Base-by-base conservation (phyloP, 768 basidiomycete genomes). In the Tephrocybe sp. region DNA sequence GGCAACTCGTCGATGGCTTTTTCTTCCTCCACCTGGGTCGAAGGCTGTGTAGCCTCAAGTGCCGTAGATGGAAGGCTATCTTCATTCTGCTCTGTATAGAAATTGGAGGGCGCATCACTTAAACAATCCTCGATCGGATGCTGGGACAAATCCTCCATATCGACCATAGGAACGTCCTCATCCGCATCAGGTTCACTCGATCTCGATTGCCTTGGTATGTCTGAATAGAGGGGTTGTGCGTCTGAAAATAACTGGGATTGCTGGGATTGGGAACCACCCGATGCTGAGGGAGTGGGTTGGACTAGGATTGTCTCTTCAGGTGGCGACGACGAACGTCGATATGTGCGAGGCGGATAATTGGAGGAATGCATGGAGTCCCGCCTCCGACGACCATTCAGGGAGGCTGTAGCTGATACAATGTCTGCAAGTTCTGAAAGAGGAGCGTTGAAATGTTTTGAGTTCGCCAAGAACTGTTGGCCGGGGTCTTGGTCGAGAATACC, bases 381-480 rank as follows among this genome's bases (percentile, higher is more conserved):
- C 23, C 41, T 48, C 34, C 37, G 31, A n/a, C 36, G 21, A 21
- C 22, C 27, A 6, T 24, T 25, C 16, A 42, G 41, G 8, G 41
- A 41, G 27, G 39, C 24, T 38, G 31, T 30, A 24, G 47, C 23
- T 36, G 52, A 16, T 12, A 44, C 21, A 36, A 50, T 36, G 53
- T 62, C 69, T 44, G 68, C 78, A 15, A 84, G 69, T 54, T 83
- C 77, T 24, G 79, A 77, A 39, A 87, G 65, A 45, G 86, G 86
- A 16, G 80, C 64, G 36, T 75, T 62, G 44, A 87, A 83, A 43
- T 75, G 70, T 53, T 75, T 77, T 3, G 75, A 64, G 13, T 64
- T 62, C 12, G 76, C 72, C 4, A 84, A 54, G 53, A 73, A 78
- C 22, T 61, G 64, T 45, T 73, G 69, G 23, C 74, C 73, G 8